These are phyloP conservation scores for Pyrenophora teres DNA, from an alignment of 2,329 filamentous ascomycete species.

Conservation along the genomic window DNA sequence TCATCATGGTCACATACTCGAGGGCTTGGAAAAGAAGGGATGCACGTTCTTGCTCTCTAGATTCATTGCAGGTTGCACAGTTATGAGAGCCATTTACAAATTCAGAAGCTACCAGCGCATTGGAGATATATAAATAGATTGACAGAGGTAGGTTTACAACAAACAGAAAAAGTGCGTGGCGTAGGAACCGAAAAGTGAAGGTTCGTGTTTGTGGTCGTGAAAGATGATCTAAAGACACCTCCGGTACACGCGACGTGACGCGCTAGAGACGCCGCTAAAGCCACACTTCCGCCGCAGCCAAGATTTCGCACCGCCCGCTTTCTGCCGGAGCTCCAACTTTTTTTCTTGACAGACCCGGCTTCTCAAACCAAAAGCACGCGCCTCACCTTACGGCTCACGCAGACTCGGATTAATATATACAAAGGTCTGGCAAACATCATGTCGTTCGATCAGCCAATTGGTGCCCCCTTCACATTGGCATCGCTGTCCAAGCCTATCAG, in stretches of 20 bases:
- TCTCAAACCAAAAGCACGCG: constrained; percentile 18
- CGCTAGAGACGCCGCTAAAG: constrained; percentile 12
- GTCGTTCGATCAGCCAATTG: constrained; percentile 45
- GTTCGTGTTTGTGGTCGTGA: constrained; percentile 1
- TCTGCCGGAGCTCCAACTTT: constrained; percentile 30
- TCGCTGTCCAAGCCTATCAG: constrained; percentile 52
- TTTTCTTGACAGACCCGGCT: constrained; percentile 27
- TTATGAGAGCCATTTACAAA: constrained; percentile 44
- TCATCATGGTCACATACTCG: constrained; percentile 19
- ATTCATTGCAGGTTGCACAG: constrained; percentile 46
- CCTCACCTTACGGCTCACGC: constrained; percentile 27
- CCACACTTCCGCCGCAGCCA: constrained; percentile 20
- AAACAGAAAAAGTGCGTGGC: constrained; percentile 1
- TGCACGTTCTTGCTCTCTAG: constrained; percentile 44
- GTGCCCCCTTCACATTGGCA: constrained; percentile 49
- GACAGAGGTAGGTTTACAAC: not conserved
- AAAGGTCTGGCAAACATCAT: constrained; percentile 39
- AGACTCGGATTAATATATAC: constrained; percentile 17
- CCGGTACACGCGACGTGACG: constrained; percentile 17
- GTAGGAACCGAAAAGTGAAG: constrained; percentile 4
- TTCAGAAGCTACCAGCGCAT: constrained; percentile 23
- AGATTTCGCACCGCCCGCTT: constrained; percentile 21
- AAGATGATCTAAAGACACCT: constrained; percentile 9
- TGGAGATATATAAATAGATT: not conserved
- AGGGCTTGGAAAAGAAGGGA: constrained; percentile 46